A percentile compares a stretch with the other conserved stretches of the same genome.
phyloP scores from a whole-genome alignment of 441 rosid genomes.

The Bocquillonia castaneifolia region DNA sequence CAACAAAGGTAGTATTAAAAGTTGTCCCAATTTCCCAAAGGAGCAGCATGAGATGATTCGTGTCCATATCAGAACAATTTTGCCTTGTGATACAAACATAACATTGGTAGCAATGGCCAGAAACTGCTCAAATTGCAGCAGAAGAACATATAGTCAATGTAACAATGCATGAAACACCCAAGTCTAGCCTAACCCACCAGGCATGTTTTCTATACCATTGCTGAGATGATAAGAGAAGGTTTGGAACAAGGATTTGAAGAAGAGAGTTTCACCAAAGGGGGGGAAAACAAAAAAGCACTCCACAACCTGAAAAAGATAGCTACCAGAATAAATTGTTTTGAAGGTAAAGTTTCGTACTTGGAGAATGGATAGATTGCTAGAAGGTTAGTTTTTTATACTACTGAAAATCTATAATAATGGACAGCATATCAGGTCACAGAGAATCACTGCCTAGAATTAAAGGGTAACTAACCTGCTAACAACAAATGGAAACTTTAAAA shows the following conservation, averaged over 20 bases:
- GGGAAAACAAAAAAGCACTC: neutral
- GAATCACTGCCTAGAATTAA: neutral
- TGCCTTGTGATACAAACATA: neutral
- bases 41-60: neutral
- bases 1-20: too few species aligned
- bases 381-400: neutral
- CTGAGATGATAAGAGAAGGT: neutral
- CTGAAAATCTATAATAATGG: neutral
- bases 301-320: neutral
- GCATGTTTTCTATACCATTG: neutral
- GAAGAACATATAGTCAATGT: neutral
- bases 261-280: neutral
- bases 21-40: neutral
- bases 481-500: slow-evolving; percentile 1
- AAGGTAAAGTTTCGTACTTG: neutral
- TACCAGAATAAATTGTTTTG: neutral
- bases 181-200: neutral
- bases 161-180: neutral
- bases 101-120: neutral
- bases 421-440: slow-evolving; percentile 9
- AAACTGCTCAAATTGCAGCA: neutral
- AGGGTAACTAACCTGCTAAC: neutral
- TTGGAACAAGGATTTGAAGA: neutral
- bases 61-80: neutral
- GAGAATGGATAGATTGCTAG: neutral